Conservation (phyloP, 83 land plant genomes). For the Picea engelmannii region DNA sequence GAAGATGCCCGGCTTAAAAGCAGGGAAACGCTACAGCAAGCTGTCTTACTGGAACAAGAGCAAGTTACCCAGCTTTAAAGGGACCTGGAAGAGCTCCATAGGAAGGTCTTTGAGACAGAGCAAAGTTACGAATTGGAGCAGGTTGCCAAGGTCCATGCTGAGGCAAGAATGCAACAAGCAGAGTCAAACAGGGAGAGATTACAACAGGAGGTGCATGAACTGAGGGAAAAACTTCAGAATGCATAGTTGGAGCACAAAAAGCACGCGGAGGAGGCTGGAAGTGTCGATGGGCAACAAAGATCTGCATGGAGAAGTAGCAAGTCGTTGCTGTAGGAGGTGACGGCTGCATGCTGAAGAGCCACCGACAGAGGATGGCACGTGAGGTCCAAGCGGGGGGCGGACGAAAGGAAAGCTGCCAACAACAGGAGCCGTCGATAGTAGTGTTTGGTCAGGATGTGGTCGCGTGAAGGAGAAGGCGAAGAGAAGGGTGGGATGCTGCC, state of each 20-base stretch:
- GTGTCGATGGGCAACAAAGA: too few species aligned
- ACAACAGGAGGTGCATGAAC: conserved; percentile 39
- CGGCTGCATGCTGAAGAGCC: too few species aligned
- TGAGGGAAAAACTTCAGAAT: conserved; percentile 40
- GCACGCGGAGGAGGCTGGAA: too few species aligned
- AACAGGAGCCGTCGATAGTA: too few species aligned
- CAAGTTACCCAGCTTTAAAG: conserved; percentile 84
- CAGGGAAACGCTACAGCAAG: conserved; percentile 84
- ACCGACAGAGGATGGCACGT: too few species aligned
- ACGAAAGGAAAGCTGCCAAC: too few species aligned
- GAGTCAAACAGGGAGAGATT: conserved; percentile 36
- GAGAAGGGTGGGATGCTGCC: too few species aligned
- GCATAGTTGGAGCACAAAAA: conserved; percentile 44
- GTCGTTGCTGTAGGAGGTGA: too few species aligned
- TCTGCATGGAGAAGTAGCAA: too few species aligned
- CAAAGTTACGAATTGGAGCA: conserved; percentile 44
- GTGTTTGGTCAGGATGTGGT: too few species aligned
- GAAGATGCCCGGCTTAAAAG: conserved; percentile 75
- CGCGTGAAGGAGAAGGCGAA: too few species aligned
- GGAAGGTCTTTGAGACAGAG: conserved; percentile 62
- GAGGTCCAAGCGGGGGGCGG: too few species aligned
- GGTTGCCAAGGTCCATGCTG: conserved; percentile 29
- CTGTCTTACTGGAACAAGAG: conserved; percentile 81
- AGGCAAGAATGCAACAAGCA: conserved; percentile 22
- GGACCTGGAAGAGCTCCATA: conserved; percentile 93